A percentile compares a stretch with the other conserved stretches of the same genome.
Conservation (phyloP, 1,284 basidiomycete species). For the Ustilago esculenta region DNA sequence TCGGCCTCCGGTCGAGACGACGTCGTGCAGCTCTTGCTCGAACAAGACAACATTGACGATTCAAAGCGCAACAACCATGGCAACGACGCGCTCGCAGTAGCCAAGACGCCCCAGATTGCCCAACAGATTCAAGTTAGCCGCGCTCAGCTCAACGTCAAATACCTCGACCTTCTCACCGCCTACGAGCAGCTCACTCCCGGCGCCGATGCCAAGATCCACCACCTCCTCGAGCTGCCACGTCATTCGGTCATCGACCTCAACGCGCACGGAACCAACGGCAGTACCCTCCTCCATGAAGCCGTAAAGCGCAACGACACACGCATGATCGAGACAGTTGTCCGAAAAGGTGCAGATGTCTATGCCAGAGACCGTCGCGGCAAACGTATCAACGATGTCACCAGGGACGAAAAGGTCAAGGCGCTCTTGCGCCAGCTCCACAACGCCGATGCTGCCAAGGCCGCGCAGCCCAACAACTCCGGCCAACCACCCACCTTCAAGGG, state of each 20-base stretch:
- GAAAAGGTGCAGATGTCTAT: conserved; percentile 89
- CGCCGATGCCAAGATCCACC: conserved; percentile 71
- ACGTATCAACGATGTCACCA: conserved; percentile 76
- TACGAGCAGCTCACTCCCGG: conserved; percentile 65
- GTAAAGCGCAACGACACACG: conserved; percentile 82
- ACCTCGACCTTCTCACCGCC: conserved; percentile 74
- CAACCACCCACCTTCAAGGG: conserved; percentile 63
- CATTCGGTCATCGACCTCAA: conserved; percentile 59
- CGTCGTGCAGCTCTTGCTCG: conserved; percentile 70
- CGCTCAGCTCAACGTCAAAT: conserved; percentile 79
- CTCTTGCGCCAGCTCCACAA: conserved; percentile 78
- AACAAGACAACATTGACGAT: conserved; percentile 80
- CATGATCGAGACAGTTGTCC: conserved; percentile 83
- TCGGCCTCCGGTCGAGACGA: conserved; percentile 82
- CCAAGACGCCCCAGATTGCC: conserved; percentile 73
- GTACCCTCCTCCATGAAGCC: conserved; percentile 86
- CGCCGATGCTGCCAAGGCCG: conserved; percentile 69
- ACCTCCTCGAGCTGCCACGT: conserved; percentile 49
- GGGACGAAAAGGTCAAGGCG: conserved; percentile 80
- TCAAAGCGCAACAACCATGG: conserved; percentile 78
- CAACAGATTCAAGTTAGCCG: conserved; percentile 82
- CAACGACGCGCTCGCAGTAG: conserved; percentile 79
- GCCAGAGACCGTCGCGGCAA: conserved; percentile 82
- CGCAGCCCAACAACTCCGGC: conserved; percentile 57
- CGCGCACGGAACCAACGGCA: conserved; percentile 52